phyloP scores from a whole-genome alignment of 1,139 yeast genomes.

The Yamadazyma triangularis region DNA sequence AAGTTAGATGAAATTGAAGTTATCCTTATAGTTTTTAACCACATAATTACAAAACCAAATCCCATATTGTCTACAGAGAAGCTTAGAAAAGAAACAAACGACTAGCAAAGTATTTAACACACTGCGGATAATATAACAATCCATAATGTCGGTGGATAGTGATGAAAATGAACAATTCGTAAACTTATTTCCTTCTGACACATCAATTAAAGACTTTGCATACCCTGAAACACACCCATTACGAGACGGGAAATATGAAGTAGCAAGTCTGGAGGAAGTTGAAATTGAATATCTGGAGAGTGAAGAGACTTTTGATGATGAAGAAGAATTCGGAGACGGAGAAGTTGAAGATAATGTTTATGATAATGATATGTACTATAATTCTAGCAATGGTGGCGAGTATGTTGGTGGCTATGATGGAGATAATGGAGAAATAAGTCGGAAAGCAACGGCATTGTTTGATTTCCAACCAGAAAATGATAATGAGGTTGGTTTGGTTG shows the following conservation, averaged over 20 bases:
- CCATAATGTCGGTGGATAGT: not conserved
- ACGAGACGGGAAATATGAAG: constrained; percentile 47
- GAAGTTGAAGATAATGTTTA: constrained; percentile 2
- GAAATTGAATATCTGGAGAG: constrained; percentile 1
- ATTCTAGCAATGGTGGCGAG: constrained; percentile 12
- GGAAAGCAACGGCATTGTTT: constrained; percentile 77
- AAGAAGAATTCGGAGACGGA: not conserved
- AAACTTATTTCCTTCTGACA: constrained; percentile 19
- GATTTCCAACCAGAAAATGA: constrained; percentile 92
- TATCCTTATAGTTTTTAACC: too few relatives aligned
- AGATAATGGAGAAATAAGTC: constrained; percentile 36
- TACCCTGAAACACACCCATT: constrained; percentile 64
- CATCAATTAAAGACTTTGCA: constrained; percentile 72
- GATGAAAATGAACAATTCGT: constrained; percentile 1
- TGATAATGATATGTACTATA: constrained; percentile 10
- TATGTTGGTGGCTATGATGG: constrained; percentile 5
- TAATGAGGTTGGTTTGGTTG: constrained; percentile 74
- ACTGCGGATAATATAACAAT: too few relatives aligned
- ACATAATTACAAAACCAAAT: too few relatives aligned
- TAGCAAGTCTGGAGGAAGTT: constrained; percentile 1
- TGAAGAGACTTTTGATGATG: constrained; percentile 1
- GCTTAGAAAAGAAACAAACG: too few relatives aligned
- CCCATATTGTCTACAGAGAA: too few relatives aligned
- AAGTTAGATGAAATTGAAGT: too few relatives aligned
- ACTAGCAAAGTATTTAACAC: too few relatives aligned